Percentiles rank a stretch among this genome's conserved stretches.
Conservation (phyloP, 2,329 filamentous ascomycete genomes). For the Exophiala sideris region DNA sequence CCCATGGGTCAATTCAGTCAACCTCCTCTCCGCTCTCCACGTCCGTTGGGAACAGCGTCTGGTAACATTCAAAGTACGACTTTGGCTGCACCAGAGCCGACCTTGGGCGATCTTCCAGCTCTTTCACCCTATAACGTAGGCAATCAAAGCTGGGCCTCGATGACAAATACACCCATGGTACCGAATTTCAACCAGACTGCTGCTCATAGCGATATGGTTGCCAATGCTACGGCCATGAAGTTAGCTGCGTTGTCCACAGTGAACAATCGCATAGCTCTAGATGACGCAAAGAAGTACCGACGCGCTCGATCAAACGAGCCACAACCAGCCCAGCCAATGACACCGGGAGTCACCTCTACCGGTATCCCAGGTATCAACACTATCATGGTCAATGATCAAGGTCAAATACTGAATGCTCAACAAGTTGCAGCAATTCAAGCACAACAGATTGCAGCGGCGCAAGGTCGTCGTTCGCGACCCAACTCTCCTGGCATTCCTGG, state of each 20-base stretch:
- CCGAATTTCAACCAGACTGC: slow-evolving; percentile 68
- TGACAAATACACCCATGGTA: slow-evolving; percentile 97
- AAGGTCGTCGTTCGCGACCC: slow-evolving; percentile 75
- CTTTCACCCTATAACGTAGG: slow-evolving; percentile 75
- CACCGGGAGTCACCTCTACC: slow-evolving; percentile 61
- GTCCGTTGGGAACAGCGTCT: slow-evolving; percentile 60
- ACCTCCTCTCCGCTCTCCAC: slow-evolving; percentile 74
- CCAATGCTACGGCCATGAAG: slow-evolving; percentile 98
- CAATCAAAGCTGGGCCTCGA: slow-evolving; percentile 95
- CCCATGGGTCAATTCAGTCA: slow-evolving; percentile 94
- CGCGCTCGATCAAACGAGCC: slow-evolving; percentile 82
- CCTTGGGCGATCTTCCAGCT: slow-evolving; percentile 69
- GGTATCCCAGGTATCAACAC: slow-evolving; percentile 70
- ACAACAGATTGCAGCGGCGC: slow-evolving; percentile 56
- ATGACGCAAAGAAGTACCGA: slow-evolving; percentile 95
- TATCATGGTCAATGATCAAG: slow-evolving; percentile 92
- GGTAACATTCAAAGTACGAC: slow-evolving; percentile 80
- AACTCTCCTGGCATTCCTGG: slow-evolving; percentile 77
- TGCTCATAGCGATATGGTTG: slow-evolving; percentile 92
- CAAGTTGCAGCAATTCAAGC: slow-evolving; percentile 79
- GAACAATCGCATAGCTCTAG: slow-evolving; percentile 94
- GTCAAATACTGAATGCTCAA: slow-evolving; percentile 79
- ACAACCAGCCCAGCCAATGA: slow-evolving; percentile 56
- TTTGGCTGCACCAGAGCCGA: slow-evolving; percentile 68
- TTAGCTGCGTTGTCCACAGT: slow-evolving; percentile 93